phyloP scores from a whole-genome alignment of 306 rosid species.

The Dalbergia cultrata region DNA sequence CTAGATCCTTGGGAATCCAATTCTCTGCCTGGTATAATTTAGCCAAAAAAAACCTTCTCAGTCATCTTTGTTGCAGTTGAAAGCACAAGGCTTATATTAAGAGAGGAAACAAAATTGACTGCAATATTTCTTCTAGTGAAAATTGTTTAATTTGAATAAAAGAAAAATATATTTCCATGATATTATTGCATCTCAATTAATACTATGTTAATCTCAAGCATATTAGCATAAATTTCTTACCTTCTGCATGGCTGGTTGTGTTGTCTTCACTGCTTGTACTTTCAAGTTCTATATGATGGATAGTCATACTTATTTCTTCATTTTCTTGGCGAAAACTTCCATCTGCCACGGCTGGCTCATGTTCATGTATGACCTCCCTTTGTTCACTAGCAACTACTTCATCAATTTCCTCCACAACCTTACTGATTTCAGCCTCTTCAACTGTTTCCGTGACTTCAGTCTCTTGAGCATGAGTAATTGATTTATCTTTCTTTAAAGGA shows the following conservation, averaged over 20 bases:
- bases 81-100: constrained; percentile 18
- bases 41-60: constrained; percentile 25
- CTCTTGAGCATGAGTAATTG: constrained; percentile 49
- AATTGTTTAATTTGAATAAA: constrained; percentile 18
- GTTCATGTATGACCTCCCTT: constrained; percentile 35
- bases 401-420: constrained; percentile 37
- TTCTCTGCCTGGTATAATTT: constrained; percentile 51
- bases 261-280: constrained; percentile 38
- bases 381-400: constrained; percentile 37
- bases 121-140: not conserved
- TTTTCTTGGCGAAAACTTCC: constrained; percentile 46
- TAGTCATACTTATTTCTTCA: constrained; percentile 38
- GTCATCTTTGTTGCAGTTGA: constrained; percentile 7
- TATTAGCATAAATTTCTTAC: constrained; percentile 52
- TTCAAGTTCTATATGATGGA: constrained; percentile 47
- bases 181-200: constrained; percentile 12
- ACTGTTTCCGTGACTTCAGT: constrained; percentile 47
- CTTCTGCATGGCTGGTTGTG: constrained; percentile 55
- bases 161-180: not conserved
- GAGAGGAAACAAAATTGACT: not conserved
- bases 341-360: constrained; percentile 43
- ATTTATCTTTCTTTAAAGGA: constrained; percentile 39
- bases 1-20: constrained; percentile 23
- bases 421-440: constrained; percentile 42
- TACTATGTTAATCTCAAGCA: constrained; percentile 6